These are phyloP conservation scores for Apocynum venetum DNA, from an alignment of 257 asterid genomes.

Conservation along the genomic window DNA sequence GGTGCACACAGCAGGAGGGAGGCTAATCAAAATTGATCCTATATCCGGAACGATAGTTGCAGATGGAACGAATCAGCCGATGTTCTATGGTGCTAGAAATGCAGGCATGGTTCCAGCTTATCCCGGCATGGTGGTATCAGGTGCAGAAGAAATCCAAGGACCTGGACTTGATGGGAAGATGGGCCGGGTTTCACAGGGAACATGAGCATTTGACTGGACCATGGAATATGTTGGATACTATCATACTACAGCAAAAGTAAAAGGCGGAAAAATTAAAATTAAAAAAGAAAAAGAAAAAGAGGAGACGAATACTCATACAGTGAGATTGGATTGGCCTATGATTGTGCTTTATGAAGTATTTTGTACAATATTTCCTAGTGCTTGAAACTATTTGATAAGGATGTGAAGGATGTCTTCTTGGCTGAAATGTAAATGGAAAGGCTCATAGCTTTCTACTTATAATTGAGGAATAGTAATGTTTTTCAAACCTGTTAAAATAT, in stretches of 20 bases:
- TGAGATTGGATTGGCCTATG: background rate
- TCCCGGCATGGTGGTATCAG: slow-evolving; percentile 52
- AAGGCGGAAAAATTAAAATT: background rate
- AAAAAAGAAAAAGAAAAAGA: no score
- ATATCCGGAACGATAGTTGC: slow-evolving; percentile 38
- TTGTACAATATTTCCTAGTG: background rate
- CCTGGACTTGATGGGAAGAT: slow-evolving; percentile 34
- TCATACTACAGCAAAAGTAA: background rate
- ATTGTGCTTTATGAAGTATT: background rate
- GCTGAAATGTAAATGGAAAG: background rate
- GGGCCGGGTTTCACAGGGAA: slow-evolving; percentile 53
- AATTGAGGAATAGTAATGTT: background rate
- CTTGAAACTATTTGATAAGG: background rate
- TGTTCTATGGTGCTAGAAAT: slow-evolving; percentile 57
- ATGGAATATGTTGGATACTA: background rate
- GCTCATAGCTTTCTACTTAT: background rate
- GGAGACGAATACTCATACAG: background rate
- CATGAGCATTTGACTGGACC: slow-evolving; percentile 5
- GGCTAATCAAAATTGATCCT: slow-evolving; percentile 40
- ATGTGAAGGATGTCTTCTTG: background rate
- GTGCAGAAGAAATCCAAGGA: slow-evolving; percentile 61
- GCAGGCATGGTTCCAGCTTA: slow-evolving; percentile 48
- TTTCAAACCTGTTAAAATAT: no score
- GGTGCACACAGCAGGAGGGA: slow-evolving; percentile 48
- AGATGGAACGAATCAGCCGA: slow-evolving; percentile 39